Conservation (phyloP, 345 rosid species). For the Eucalyptus leucophloia region DNA sequence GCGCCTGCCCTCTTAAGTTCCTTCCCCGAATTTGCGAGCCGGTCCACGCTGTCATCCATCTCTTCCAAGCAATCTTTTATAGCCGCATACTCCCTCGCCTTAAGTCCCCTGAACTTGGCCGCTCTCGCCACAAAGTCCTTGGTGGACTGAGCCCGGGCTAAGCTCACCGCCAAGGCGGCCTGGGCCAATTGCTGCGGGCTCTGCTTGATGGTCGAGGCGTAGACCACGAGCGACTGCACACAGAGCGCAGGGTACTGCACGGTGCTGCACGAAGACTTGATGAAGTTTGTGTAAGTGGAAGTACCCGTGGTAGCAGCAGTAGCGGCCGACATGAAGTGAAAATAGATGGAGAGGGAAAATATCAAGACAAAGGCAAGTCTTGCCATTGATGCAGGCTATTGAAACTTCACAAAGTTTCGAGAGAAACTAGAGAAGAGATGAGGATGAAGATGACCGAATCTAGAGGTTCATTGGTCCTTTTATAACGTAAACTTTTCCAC, state of each 20-base stretch:
- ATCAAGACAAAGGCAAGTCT: background rate
- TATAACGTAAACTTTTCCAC: background rate
- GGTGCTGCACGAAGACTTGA: slow-evolving; percentile 47
- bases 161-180: slow-evolving; percentile 67
- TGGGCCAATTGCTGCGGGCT: slow-evolving; percentile 56
- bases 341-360: background rate
- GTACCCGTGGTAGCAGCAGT: slow-evolving; percentile 1
- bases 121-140: slow-evolving; percentile 40
- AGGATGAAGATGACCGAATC: background rate
- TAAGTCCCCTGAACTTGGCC: slow-evolving; percentile 40
- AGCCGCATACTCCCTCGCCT: slow-evolving; percentile 43
- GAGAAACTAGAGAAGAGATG: background rate
- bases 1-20: slow-evolving; percentile 41
- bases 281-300: slow-evolving; percentile 18
- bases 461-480: background rate
- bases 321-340: background rate
- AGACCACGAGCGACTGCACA: slow-evolving; percentile 42
- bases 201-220: slow-evolving; percentile 39
- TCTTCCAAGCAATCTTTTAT: slow-evolving; percentile 61
- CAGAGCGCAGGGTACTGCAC: slow-evolving; percentile 61
- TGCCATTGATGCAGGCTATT: background rate
- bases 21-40: slow-evolving; percentile 41
- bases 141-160: slow-evolving; percentile 36
- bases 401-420: background rate
- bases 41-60: slow-evolving; percentile 55